phyloP scores from a whole-genome alignment of 495 filamentous ascomycete species.

The Hypoxylon crocopeplum region DNA sequence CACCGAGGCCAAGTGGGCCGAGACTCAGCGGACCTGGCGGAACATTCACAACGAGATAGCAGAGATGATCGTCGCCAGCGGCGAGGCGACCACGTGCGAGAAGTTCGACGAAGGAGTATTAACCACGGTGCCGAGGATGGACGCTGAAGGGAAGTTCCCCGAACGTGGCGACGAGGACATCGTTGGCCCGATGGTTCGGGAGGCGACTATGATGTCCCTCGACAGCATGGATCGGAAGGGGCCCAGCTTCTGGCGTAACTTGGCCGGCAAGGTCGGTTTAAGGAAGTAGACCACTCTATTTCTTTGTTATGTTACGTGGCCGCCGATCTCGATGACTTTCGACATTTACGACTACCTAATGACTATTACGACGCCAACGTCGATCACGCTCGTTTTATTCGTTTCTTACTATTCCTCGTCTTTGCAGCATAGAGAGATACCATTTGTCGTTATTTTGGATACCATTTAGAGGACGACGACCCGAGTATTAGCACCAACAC shows the following conservation, averaged over 20 bases:
- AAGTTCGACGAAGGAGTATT: slow-evolving; percentile 51
- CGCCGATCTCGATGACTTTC: slow-evolving; percentile 7
- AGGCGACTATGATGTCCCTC: slow-evolving; percentile 55
- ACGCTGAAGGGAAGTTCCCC: slow-evolving; percentile 81
- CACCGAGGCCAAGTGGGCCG: slow-evolving; percentile 85
- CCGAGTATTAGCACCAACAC: too few species aligned
- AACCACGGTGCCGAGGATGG: slow-evolving; percentile 55
- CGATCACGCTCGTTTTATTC: slow-evolving; percentile 27
- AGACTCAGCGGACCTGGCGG: slow-evolving; percentile 75
- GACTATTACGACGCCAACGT: slow-evolving; percentile 32
- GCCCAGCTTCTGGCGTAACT: slow-evolving; percentile 52
- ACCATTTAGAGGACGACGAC: slow-evolving; percentile 35
- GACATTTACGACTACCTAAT: slow-evolving; percentile 24
- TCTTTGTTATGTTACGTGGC: slow-evolving; percentile 4
- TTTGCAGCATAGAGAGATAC: slow-evolving; percentile 40
- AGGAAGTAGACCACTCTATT: slow-evolving; percentile 36
- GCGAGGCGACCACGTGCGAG: slow-evolving; percentile 35
- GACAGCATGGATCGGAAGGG: slow-evolving; percentile 47
- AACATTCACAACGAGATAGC: slow-evolving; percentile 65
- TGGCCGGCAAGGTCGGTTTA: slow-evolving; percentile 54
- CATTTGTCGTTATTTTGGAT: slow-evolving; percentile 37
- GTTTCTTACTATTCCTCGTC: slow-evolving; percentile 17
- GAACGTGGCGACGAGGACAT: slow-evolving; percentile 88
- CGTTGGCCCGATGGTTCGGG: slow-evolving; percentile 86
- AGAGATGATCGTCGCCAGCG: slow-evolving; percentile 51